Evolutionary conservation across 805 yeast genomes (phyloP).

Genomic region (Metschnikowia shivogae): DNA sequence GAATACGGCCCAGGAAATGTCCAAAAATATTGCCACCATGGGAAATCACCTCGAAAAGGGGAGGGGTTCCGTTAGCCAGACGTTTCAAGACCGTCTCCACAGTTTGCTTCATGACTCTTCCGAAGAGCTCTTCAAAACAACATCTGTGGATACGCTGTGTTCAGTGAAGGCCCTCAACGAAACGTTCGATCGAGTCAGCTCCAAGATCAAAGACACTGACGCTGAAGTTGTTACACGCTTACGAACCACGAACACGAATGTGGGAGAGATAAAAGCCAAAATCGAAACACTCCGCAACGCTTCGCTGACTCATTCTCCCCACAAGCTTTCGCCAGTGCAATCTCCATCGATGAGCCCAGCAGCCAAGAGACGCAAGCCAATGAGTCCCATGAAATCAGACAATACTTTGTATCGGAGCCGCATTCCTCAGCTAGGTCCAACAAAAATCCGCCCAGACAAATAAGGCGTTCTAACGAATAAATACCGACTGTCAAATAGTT

Average conservation of each 20-base stretch:
- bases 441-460: neutral
- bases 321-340: slow-evolving; percentile 2
- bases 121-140: neutral
- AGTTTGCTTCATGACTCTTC: neutral
- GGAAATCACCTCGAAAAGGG: neutral
- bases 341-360: slow-evolving; percentile 1
- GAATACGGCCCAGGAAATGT: neutral
- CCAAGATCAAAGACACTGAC: neutral
- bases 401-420: slow-evolving; percentile 8
- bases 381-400: slow-evolving; percentile 8
- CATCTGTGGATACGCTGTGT: neutral
- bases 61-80: neutral
- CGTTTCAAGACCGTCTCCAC: neutral
- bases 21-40: neutral
- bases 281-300: neutral
- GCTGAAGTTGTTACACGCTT: neutral
- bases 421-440: slow-evolving; percentile 13
- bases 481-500: neutral
- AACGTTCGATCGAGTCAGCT: neutral
- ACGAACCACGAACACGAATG: neutral
- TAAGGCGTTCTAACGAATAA: too few relatives aligned
- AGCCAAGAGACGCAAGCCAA: slow-evolving; percentile 9
- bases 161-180: neutral
- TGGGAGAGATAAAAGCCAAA: slow-evolving; percentile 1
- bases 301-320: neutral